A percentile compares a stretch with the other conserved stretches of the same genome.
phyloP scores from a whole-genome alignment of 306 rosid genomes.

The Dalbergia cultrata region DNA sequence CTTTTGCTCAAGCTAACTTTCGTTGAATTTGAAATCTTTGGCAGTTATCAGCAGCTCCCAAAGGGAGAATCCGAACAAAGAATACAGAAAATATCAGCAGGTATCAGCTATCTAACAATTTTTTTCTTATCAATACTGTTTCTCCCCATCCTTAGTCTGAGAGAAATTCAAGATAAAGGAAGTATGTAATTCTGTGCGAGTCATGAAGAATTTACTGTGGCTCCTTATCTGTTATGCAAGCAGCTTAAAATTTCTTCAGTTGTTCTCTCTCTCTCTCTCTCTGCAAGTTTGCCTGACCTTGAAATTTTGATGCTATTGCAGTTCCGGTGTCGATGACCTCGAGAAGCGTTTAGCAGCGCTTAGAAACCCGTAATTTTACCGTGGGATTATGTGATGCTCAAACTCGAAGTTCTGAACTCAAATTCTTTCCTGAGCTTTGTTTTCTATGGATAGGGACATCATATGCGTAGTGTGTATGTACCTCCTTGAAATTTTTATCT shows the following conservation, averaged over 20 bases:
- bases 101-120: slow-evolving; percentile 50
- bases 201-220: slow-evolving; percentile 16
- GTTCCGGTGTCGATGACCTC: slow-evolving; percentile 79
- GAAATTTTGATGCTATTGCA: slow-evolving; percentile 55
- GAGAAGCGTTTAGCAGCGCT: slow-evolving; percentile 96
- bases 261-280: neutral
- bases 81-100: slow-evolving; percentile 79
- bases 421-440: slow-evolving; percentile 29
- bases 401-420: slow-evolving; percentile 13
- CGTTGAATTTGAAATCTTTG: slow-evolving; percentile 46
- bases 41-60: slow-evolving; percentile 96
- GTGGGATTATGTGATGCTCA: slow-evolving; percentile 17
- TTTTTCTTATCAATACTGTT: neutral
- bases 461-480: slow-evolving; percentile 40
- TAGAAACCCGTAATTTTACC: slow-evolving; percentile 68
- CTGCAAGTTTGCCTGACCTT: slow-evolving; percentile 17
- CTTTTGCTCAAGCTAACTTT: slow-evolving; percentile 53
- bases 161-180: neutral
- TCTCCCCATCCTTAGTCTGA: neutral
- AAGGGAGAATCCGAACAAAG: slow-evolving; percentile 82
- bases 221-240: neutral
- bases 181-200: neutral
- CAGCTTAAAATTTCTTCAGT: neutral
- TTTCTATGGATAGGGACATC: slow-evolving; percentile 37
- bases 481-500: slow-evolving; percentile 31